Evolutionary conservation across 2,329 filamentous ascomycete species (phyloP), one percentile per base, ranked within the genome.

Genomic region (Aspergillus texensis): DNA sequence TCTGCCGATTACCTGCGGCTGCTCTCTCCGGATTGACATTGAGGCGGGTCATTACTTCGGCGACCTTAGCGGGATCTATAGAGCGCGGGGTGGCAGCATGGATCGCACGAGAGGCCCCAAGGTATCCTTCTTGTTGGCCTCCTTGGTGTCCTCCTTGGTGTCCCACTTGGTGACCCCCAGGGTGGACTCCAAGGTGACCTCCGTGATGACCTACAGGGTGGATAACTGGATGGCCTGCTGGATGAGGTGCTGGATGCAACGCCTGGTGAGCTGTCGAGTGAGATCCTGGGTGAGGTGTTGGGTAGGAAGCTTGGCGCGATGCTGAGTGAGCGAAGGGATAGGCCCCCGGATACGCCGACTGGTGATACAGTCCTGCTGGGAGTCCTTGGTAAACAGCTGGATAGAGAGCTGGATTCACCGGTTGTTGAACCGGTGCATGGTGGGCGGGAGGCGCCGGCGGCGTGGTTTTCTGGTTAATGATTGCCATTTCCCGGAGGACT

Each of bases 381-480:
- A 52, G 16, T 6, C 48, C 21, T 52, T 52, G 48, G 28, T 52
- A 52, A 26, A 50, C 24, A 30, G 52, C 21, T n/a, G 19, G 28
- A 19, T 55, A 55, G 14, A 24, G n/a, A 6, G 52, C 52, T 10
- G 52, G 32, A 16, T 41, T 19, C 16, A 55, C 30, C 1, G n/a
- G 32, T 2, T 32, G 52, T 26, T 62, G 64, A 56, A 43, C 55
- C 21, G 67, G 62, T 16, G 60, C 62, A 43, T 65, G 64, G 58
- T 70, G 68, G 36, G 59, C 30, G 36, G 64, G 67, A 53, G 66
- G 62, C 26, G 65, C 62, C 21, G 62, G 64, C 4, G 70, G 70
- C 57, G 67, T 60, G 62, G 65, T 62, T 55, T 66, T 68, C 26
- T 59, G 61, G 61, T 69, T 69, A 58, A 69, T 65, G 28, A 66